Base-by-base conservation (phyloP, 1,284 basidiomycete genomes). In the Ustilago tritici region DNA sequence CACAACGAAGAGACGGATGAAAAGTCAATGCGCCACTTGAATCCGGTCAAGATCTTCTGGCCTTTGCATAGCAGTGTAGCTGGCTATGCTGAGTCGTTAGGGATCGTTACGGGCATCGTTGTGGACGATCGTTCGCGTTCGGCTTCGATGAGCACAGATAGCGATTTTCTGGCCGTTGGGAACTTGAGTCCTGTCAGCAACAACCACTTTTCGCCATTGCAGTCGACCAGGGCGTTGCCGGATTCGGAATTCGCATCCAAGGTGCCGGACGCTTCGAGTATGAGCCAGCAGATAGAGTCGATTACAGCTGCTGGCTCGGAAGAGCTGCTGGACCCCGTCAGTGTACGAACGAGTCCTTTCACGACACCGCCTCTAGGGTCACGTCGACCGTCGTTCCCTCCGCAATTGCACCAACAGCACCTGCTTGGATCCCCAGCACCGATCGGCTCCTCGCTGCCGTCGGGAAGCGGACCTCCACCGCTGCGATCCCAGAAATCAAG, bases 21-120 rank as follows among this genome's bases (percentile, higher is more conserved):
- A 53, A 57, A 52, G 34, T 68, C 68, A 36, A 70, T 79, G 63
- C 66, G 74, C 4, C 69, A 79, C 43, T 40, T 70, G n/a, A 72
- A 78, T 36, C 62, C 76, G 19, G 80, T 82, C 52, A 79, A 79
- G 52, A 43, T 73, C 23, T 82, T 80, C 43, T 82, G 80, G 80
- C 66, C 70, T 35, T 41, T 76, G 32, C 80, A 82, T 56, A 58
- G 65, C 36, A 67, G 34, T 57, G 49, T 75, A 8, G 52, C 72
- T 9, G 65, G 34, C 14, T 76, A 53, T 31, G 72, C 59, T n/a
- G 80, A 82, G 46, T 61, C 68, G 5, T 57, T 82, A 28, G 61
- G 57, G 28, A 80, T 80, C 23, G 55, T 71, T 9, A 57, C 55
- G 6, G 70, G 69, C 5, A 28, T 43, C 6, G 49, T 50, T 11